These are phyloP conservation scores for Russula vinacea DNA, from an alignment of 768 basidiomycete genomes.

Conservation along the genomic window DNA sequence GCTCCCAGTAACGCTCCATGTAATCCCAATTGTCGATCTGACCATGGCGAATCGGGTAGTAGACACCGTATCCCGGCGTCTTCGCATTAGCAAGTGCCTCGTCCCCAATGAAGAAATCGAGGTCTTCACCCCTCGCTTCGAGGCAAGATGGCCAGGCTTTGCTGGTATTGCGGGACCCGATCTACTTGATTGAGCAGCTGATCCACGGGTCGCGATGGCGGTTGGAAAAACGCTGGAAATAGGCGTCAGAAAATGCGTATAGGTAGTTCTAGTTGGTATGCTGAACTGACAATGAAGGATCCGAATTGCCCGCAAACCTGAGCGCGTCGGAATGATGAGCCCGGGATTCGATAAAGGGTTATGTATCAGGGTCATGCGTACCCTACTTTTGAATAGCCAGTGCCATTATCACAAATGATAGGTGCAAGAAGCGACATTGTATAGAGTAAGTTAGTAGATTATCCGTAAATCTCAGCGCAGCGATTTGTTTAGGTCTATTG, in stretches of 20 bases:
- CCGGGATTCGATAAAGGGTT: neutral
- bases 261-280: slow-evolving; percentile 11
- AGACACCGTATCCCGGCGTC: slow-evolving; percentile 88
- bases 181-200: slow-evolving; percentile 54
- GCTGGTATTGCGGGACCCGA: slow-evolving; percentile 75
- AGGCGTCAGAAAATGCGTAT: slow-evolving; percentile 4
- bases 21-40: slow-evolving; percentile 99
- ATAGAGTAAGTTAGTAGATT: neutral
- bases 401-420: slow-evolving; percentile 97
- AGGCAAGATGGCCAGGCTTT: slow-evolving; percentile 89
- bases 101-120: slow-evolving; percentile 99
- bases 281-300: slow-evolving; percentile 86
- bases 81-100: slow-evolving; percentile 95
- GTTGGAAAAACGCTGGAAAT: slow-evolving; percentile 89
- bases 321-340: slow-evolving; percentile 4
- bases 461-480: slow-evolving; percentile 4
- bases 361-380: slow-evolving; percentile 40
- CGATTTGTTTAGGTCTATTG: slow-evolving; percentile 27
- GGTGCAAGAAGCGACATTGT: slow-evolving; percentile 83
- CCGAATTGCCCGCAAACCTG: slow-evolving; percentile 97
- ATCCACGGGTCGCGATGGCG: slow-evolving; percentile 87
- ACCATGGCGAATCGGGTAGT: slow-evolving; percentile 96
- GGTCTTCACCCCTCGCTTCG: slow-evolving; percentile 95
- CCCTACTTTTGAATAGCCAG: slow-evolving; percentile 97
- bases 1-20: slow-evolving; percentile 99